Percentiles rank a stretch among this genome's conserved stretches.
These are phyloP conservation scores for Alternaria atra DNA, from an alignment of 2,329 filamentous ascomycete genomes.

Conservation along the genomic window DNA sequence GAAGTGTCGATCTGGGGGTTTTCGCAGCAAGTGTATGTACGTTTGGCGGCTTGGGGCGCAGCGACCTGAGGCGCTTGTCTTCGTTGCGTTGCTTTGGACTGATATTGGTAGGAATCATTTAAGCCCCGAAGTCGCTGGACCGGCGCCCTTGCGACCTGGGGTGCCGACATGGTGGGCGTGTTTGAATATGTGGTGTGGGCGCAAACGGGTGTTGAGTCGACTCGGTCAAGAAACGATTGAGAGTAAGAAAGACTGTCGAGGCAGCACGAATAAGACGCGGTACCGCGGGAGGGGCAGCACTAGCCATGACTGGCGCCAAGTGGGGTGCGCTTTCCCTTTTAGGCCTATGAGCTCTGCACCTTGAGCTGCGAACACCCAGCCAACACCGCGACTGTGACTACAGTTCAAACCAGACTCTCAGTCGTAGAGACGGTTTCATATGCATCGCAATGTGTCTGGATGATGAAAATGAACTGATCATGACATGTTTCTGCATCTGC, in stretches of 20 bases:
- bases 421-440: neutral
- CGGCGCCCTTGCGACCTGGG: constrained; percentile 26
- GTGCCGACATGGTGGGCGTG: constrained; percentile 29
- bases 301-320: constrained; percentile 11
- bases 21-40: constrained; percentile 39
- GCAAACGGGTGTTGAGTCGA: constrained; percentile 1
- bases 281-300: constrained; percentile 19
- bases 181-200: neutral
- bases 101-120: constrained; percentile 28
- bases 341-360: constrained; percentile 14
- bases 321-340: neutral
- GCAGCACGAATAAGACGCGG: constrained; percentile 19
- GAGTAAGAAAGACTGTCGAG: constrained; percentile 17
- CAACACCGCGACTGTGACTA: neutral
- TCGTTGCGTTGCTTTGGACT: constrained; percentile 31
- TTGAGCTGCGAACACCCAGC: constrained; percentile 13
- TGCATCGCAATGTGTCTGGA: neutral
- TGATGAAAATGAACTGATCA: neutral
- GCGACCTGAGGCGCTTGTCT: constrained; percentile 30
- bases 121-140: constrained; percentile 38
- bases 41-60: constrained; percentile 22
- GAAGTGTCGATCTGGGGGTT: constrained; percentile 34
- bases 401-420: neutral
- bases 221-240: constrained; percentile 5
- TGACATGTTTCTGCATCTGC: neutral